Base-by-base conservation (phyloP, 140 eudicot genomes). In the Erigeron philadelphicus region DNA sequence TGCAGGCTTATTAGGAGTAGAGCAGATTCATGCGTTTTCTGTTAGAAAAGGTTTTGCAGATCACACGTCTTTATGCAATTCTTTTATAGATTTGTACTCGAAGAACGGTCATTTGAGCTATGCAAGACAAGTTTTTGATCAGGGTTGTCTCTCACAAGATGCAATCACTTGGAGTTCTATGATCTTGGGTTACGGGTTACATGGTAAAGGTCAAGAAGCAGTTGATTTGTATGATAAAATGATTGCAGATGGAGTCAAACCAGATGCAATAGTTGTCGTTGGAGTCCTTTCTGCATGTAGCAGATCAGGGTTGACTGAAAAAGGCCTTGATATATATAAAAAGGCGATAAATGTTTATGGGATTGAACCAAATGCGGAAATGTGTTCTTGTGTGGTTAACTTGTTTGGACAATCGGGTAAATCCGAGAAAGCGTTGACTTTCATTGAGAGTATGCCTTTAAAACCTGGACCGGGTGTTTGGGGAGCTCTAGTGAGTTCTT, bases 201-300 rank as follows among this genome's bases (percentile, higher is more conserved):
- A 88, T 11, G 91, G 91, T 9, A 73, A 74, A 59, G 95, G 95
- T 66, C 63, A 79, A 9, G 76, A 81, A 8, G 85, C 95, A 0
- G 60, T 88, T 64, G 58, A 4, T 52, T 81, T 83, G 76, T 88
- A 69, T 13, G 71, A 80, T 50, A 65, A 83, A 45, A 88, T 88
- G 95, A 58, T 85, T 19, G 64, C 12, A 16, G 72, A 11, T 40
- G 85, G 84, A 23, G 67, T 78, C 25, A 85, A 78, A 61, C 81
- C 82, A 0, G 91, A 85, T 61, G 64, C 72, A 40, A 76, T 84
- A 46, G 71, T 77, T 5, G 59, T 83, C 41, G 81, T 85, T 50
- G 86, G 91, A 42, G 85, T 82, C 80, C 87, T 88, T 65, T 82
- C 95, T 40, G 95, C 89, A 4, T 88, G 95, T 74, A 68, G 77